Evolutionary conservation across 2,329 filamentous ascomycete genomes (phyloP), one percentile per base, ranked within the genome.

Genomic region (Ophiocordyceps sinensis): DNA sequence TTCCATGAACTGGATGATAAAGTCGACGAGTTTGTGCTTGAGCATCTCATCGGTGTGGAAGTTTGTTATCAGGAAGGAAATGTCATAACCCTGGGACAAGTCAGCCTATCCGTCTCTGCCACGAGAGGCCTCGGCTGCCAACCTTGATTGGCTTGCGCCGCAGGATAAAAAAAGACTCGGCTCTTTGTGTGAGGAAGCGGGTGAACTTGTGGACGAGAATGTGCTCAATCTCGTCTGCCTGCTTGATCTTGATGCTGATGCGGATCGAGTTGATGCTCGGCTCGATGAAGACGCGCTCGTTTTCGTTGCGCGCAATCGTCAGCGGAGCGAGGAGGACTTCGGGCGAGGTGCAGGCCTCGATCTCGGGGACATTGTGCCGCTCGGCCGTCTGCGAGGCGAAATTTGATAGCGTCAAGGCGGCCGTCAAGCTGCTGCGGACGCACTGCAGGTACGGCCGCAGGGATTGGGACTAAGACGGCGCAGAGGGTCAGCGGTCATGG

Each of bases 1-100:
- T 64, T 98, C 89, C 89, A 98, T 96, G 57, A 98, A 98, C 57
- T 96, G 82, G 50, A 98, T 95, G 52, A 98, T 94, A 57, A 98
- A 98, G 62, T 98, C 91, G 29, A 98, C 93, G 52, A 98, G 73
- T 70, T 98, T 96, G 62, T 98, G 89, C 71, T 96, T 96, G 59
- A 96, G 64, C 87, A 98, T 94, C 60, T 93, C 85, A 63, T 96
- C 91, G 5, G 91, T 96, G 56, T 98, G 91, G 70, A 91, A 93
- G 66, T 98, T 98, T 37, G 91, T 98, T 58, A 98, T 94, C 57
- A 98, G 63, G 70, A 98, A 98, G 8, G 88, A 95, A 53, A 98
- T 98, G 54, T 98, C 91, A 62, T 98, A 98, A 52, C 89, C 91
- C 85, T 89, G 43, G 23, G 10, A 21, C 14, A 45, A 57, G 48